phyloP scores from a whole-genome alignment of 768 basidiomycete species.

The Brasilioporus rufonigricans region DNA sequence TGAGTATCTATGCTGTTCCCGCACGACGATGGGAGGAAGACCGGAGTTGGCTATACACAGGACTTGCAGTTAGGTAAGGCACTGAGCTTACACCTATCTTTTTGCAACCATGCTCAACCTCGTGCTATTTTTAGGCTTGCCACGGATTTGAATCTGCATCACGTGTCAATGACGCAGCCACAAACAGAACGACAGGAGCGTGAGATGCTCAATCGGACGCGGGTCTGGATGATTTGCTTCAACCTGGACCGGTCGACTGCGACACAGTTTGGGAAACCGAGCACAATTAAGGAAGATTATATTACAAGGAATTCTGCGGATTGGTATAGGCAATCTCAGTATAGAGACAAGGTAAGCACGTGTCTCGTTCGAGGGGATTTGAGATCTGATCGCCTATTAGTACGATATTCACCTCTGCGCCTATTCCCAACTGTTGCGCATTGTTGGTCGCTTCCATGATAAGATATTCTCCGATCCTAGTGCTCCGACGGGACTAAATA shows the following conservation, averaged over 20 bases:
- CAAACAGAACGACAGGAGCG: conserved; percentile 73
- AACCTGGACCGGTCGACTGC: conserved; percentile 85
- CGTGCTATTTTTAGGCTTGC: conserved; percentile 66
- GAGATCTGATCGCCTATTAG: conserved; percentile 34
- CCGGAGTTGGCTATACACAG: conserved; percentile 85
- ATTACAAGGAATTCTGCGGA: conserved; percentile 68
- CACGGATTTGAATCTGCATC: conserved; percentile 85
- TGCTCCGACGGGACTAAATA: conserved; percentile 67
- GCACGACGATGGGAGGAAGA: conserved; percentile 88
- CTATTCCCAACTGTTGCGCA: conserved; percentile 65
- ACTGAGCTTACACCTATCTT: neutral
- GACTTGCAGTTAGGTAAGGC: conserved; percentile 72
- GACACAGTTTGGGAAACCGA: conserved; percentile 87
- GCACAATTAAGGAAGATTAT: conserved; percentile 83
- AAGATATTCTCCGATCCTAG: conserved; percentile 71
- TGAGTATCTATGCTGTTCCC: conserved; percentile 79
- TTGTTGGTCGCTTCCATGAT: conserved; percentile 74
- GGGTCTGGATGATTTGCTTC: conserved; percentile 92
- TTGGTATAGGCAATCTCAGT: conserved; percentile 72
- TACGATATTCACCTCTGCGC: conserved; percentile 76
- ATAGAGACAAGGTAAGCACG: conserved; percentile 52
- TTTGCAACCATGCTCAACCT: neutral
- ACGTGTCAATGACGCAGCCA: conserved; percentile 57
- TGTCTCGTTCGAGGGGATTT: no score
- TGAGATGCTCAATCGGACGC: conserved; percentile 78